Evolutionary conservation across 1,284 basidiomycete genomes (phyloP).

Genomic region (Cutaneotrichosporon spelunceum): DNA sequence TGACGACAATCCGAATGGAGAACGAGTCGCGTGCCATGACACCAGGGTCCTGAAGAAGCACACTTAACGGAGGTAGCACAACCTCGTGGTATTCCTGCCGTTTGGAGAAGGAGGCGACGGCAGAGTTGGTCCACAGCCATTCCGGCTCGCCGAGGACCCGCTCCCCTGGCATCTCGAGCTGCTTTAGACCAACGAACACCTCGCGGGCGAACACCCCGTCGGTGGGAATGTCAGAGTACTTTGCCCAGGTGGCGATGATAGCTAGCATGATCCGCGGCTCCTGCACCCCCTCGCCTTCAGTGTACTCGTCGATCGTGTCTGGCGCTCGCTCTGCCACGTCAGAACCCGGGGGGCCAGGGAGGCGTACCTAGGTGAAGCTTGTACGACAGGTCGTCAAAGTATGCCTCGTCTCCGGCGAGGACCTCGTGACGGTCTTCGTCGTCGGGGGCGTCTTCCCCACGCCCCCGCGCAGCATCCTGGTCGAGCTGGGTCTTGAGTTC

Average conservation of each 20-base stretch:
- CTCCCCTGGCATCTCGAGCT: slow-evolving; percentile 60
- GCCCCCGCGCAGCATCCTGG: slow-evolving; percentile 17
- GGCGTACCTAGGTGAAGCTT: slow-evolving; percentile 55
- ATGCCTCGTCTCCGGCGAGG: slow-evolving; percentile 59
- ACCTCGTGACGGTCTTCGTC: slow-evolving; percentile 58
- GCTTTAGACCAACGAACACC: slow-evolving; percentile 70
- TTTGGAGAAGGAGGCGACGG: slow-evolving; percentile 64
- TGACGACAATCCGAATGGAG: slow-evolving; percentile 64
- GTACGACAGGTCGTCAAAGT: slow-evolving; percentile 68
- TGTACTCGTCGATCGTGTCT: neutral
- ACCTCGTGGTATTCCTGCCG: slow-evolving; percentile 70
- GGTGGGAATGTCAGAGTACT: slow-evolving; percentile 19
- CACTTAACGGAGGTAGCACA: slow-evolving; percentile 62
- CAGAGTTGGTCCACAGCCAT: slow-evolving; percentile 70
- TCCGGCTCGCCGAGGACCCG: slow-evolving; percentile 64
- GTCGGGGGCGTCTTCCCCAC: slow-evolving; percentile 19
- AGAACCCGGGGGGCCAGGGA: neutral
- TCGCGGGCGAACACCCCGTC: slow-evolving; percentile 58
- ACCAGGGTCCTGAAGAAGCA: slow-evolving; percentile 60
- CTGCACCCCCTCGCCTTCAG: neutral
- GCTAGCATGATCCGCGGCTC: slow-evolving; percentile 26
- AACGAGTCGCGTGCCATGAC: slow-evolving; percentile 63
- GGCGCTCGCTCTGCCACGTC: slow-evolving; percentile 18
- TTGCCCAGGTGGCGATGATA: slow-evolving; percentile 24
- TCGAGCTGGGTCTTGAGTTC: slow-evolving; percentile 28